Conservation (phyloP, 257 asterid species). For the Solanum rostratum region DNA sequence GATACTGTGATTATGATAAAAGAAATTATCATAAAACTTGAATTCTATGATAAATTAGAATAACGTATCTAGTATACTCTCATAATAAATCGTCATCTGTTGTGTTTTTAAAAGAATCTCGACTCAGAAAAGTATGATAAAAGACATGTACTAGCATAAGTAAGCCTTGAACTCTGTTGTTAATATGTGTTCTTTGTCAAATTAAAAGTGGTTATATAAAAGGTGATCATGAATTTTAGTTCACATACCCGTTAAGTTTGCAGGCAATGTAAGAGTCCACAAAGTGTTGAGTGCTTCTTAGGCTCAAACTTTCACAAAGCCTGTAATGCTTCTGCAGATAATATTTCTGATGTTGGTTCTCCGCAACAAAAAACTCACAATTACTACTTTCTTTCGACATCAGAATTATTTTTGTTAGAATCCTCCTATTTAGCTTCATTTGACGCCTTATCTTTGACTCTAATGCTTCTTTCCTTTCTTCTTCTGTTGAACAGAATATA, state of each 20-base stretch:
- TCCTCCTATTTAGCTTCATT: constrained; percentile 1
- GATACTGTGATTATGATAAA: not conserved
- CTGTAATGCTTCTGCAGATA: not conserved
- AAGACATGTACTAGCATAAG: not conserved
- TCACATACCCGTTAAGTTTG: not conserved
- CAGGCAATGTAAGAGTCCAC: not conserved
- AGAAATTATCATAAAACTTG: too few species aligned
- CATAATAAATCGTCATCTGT: too few species aligned
- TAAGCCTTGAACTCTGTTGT: not conserved
- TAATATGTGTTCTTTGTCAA: not conserved
- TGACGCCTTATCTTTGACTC: not conserved
- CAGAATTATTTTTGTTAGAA: not conserved
- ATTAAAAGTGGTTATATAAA: not conserved
- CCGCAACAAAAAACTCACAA: not conserved
- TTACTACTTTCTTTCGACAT: not conserved
- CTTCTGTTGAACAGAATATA: not conserved
- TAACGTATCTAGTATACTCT: too few species aligned
- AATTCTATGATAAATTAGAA: too few species aligned
- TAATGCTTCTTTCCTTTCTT: constrained; percentile 4
- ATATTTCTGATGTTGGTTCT: constrained; percentile 1
- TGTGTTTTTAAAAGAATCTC: too few species aligned
- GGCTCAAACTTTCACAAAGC: not conserved
- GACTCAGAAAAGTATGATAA: too few species aligned
- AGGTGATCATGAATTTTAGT: too few species aligned
- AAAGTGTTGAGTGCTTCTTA: not conserved